Conservation (phyloP, 2,329 filamentous ascomycete species). For the Xylaria sp. region DNA sequence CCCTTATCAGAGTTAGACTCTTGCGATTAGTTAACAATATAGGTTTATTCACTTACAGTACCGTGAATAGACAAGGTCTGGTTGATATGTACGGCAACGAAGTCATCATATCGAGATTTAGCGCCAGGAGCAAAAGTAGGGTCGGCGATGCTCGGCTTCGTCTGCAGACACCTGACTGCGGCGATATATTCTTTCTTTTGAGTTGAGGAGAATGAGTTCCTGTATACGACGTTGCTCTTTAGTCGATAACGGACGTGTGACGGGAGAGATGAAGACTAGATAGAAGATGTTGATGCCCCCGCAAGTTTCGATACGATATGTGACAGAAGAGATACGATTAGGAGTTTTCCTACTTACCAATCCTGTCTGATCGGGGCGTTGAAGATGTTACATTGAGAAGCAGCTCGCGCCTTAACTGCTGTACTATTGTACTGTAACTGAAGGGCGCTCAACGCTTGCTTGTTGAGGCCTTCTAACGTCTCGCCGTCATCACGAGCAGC, state of each 20-base stretch:
- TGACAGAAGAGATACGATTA: not conserved
- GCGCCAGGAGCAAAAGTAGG: slow-evolving; percentile 47
- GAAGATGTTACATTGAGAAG: slow-evolving; percentile 21
- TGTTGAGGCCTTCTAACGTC: slow-evolving; percentile 24
- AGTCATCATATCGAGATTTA: slow-evolving; percentile 51
- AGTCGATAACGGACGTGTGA: not conserved
- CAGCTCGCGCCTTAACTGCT: not conserved
- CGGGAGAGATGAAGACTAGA: not conserved
- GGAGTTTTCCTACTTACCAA: slow-evolving; percentile 27
- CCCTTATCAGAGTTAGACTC: slow-evolving; percentile 38
- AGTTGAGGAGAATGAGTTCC: slow-evolving; percentile 15
- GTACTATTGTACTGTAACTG: not conserved
- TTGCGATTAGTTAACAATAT: not conserved
- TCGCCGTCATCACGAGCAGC: slow-evolving; percentile 18
- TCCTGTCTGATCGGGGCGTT: slow-evolving; percentile 28
- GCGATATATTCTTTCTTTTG: slow-evolving; percentile 45
- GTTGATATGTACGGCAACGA: slow-evolving; percentile 53
- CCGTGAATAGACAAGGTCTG: slow-evolving; percentile 48
- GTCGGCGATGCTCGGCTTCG: slow-evolving; percentile 49
- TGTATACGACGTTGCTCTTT: not conserved
- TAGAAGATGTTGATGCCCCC: not conserved
- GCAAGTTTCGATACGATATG: not conserved
- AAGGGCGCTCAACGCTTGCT: slow-evolving; percentile 27
- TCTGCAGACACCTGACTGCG: slow-evolving; percentile 50
- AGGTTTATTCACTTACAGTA: slow-evolving; percentile 36